These are phyloP conservation scores for Colletotrichum lindemuthianum DNA, from an alignment of 2,329 filamentous ascomycete genomes.

Conservation along the genomic window DNA sequence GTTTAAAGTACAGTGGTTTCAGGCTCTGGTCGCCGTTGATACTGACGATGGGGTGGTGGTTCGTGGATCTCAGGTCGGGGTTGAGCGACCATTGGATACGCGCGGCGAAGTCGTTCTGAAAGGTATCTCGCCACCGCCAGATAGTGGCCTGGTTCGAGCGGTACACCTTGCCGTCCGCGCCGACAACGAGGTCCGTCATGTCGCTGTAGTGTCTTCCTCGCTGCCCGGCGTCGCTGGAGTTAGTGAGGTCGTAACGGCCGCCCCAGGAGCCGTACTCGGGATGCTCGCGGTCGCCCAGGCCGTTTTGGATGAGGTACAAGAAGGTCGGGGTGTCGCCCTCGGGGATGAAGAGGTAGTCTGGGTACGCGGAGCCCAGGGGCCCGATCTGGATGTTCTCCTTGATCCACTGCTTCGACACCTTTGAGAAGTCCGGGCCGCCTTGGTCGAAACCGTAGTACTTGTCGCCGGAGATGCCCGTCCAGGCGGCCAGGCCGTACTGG, in stretches of 20 bases:
- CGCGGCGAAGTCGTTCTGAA: conserved; percentile 54
- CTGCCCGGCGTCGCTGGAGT: conserved; percentile 40
- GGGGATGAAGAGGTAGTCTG: conserved; percentile 59
- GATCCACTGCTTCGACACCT: conserved; percentile 62
- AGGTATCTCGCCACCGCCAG: conserved; percentile 54
- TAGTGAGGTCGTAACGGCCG: conserved; percentile 53
- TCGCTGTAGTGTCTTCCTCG: conserved; percentile 43
- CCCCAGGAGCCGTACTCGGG: conserved; percentile 62
- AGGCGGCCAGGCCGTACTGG: conserved; percentile 63
- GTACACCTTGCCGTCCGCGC: conserved; percentile 42
- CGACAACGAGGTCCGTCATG: conserved; percentile 41
- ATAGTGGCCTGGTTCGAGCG: conserved; percentile 48
- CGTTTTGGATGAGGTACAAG: conserved; percentile 59
- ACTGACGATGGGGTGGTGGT: conserved; percentile 57
- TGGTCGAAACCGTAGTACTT: conserved; percentile 52
- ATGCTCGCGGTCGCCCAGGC: conserved; percentile 55
- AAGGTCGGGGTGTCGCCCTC: conserved; percentile 65
- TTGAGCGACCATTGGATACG: conserved; percentile 51
- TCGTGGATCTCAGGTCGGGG: conserved; percentile 44
- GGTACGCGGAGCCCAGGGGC: conserved; percentile 55
- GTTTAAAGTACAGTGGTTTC: conserved; percentile 50
- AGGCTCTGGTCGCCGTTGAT: conserved; percentile 52
- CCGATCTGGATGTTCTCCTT: conserved; percentile 62
- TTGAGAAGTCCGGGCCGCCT: conserved; percentile 56
- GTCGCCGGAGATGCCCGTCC: conserved; percentile 60